Base-by-base conservation (phyloP, 2,329 filamentous ascomycete genomes). In the Zarea fungicola region DNA sequence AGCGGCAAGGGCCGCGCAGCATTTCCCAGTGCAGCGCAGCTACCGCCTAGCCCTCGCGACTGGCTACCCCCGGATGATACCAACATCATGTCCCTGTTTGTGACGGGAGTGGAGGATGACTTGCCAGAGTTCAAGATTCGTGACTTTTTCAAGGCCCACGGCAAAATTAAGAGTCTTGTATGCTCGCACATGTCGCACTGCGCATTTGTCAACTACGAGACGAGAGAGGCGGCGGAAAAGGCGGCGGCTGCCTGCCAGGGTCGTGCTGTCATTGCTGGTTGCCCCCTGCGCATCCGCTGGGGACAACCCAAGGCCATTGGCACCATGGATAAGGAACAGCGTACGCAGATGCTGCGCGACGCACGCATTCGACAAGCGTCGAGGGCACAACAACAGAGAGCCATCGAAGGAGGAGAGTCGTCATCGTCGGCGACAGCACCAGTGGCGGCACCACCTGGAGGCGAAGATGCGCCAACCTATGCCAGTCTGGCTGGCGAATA, bases 141-240 rank as follows among this genome's bases (percentile, higher is more conserved):
- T 41, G 85, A 89, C 3, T 93, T 95, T 67, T 99, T 99, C 73
- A 83, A 89, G 52, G 80, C 81, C 16, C 90, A 91, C 60, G 93
- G 93, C 54, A 89, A 92, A 62, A 84, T 99, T 52, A 88, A 93
- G 60, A 96, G 90, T 22, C 72, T 99, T 14, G 85, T 99, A 31
- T 97, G 93, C 68, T 96, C 91, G 6, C 93, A 99, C 70, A 90
- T 95, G 73, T 92, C 92, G 14, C 93, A 97, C 63, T 97, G 91
- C 65, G 93, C 93, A 1, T 99, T 97, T 63, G 76, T 99, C 69
- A 99, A 99, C 70, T 99, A 89, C 65, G 83, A 90, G 58, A 88
- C 85, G 3, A 80, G 93, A 50, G 83, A 89, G 53, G 85, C 80
- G 1, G 93, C 95, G 0, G 93, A 99, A 69, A 83, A 79, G 51